phyloP scores from a whole-genome alignment of 768 basidiomycete genomes.

The Podaxis carcinomalis region DNA sequence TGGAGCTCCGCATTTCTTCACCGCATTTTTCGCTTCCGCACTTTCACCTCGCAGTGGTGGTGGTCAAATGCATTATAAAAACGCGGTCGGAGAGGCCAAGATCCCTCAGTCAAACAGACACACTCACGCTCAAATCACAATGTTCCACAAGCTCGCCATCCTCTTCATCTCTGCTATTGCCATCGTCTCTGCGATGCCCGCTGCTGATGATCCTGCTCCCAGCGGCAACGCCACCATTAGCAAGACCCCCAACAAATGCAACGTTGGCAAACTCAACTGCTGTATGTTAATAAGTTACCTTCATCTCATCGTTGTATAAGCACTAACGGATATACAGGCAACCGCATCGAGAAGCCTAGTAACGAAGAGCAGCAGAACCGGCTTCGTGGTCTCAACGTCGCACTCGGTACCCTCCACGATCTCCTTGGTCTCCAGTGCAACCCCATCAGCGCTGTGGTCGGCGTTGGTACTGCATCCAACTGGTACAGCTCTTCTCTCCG shows the following conservation, averaged over 20 bases:
- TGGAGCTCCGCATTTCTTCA: neutral
- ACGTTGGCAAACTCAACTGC: neutral
- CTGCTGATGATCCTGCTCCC: neutral
- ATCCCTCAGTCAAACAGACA: neutral
- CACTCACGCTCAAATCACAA: neutral
- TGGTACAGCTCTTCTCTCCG: constrained; percentile 2
- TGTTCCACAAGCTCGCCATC: neutral
- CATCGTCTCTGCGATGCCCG: neutral
- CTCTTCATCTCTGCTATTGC: neutral
- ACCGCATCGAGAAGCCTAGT: neutral
- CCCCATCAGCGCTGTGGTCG: constrained; percentile 13
- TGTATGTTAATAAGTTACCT: neutral
- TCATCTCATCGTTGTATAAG: neutral
- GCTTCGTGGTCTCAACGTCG: neutral
- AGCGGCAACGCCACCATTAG: neutral
- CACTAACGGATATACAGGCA: neutral
- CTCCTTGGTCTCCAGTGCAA: constrained; percentile 16
- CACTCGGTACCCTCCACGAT: neutral
- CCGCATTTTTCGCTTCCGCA: neutral
- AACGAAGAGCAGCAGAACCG: neutral
- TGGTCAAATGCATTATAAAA: neutral
- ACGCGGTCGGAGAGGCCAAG: neutral
- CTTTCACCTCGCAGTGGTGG: neutral
- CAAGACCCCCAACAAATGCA: neutral
- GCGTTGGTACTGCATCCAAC: constrained; percentile 16